Conservation (phyloP, 345 rosid species). For the Linum trigynum region DNA sequence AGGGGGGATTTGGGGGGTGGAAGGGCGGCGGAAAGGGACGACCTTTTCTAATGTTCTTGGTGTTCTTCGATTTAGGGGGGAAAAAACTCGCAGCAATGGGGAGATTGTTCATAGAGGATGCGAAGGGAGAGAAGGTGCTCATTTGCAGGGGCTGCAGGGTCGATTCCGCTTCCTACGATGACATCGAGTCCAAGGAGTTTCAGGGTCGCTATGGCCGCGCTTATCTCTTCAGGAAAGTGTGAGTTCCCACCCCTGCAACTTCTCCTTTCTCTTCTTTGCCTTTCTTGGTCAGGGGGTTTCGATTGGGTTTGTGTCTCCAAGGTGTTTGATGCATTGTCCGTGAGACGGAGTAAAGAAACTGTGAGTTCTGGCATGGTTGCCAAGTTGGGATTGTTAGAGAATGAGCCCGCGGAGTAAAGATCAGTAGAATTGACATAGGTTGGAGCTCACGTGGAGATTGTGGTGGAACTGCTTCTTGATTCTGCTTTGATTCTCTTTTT, state of each 20-base stretch:
- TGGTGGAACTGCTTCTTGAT: too few species aligned
- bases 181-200: slow-evolving; percentile 36
- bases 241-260: background rate
- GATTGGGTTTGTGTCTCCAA: too few species aligned
- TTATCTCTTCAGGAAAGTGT: slow-evolving; percentile 34
- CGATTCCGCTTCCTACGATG: slow-evolving; percentile 35
- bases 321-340: too few species aligned
- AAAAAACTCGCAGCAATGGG: background rate
- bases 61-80: background rate
- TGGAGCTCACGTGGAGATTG: too few species aligned
- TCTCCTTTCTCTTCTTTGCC: too few species aligned
- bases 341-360: too few species aligned
- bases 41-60: background rate
- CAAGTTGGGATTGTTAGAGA: too few species aligned
- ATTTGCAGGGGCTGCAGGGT: slow-evolving; percentile 22
- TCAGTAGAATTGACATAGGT: too few species aligned
- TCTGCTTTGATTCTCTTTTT: too few species aligned
- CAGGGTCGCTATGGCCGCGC: slow-evolving; percentile 37
- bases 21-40: background rate
- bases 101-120: background rate
- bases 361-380: too few species aligned
- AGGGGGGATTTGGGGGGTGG: background rate
- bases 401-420: too few species aligned
- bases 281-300: too few species aligned
- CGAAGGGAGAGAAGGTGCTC: background rate